Base-by-base conservation (phyloP, 306 rosid genomes). In the Quercus parvula region DNA sequence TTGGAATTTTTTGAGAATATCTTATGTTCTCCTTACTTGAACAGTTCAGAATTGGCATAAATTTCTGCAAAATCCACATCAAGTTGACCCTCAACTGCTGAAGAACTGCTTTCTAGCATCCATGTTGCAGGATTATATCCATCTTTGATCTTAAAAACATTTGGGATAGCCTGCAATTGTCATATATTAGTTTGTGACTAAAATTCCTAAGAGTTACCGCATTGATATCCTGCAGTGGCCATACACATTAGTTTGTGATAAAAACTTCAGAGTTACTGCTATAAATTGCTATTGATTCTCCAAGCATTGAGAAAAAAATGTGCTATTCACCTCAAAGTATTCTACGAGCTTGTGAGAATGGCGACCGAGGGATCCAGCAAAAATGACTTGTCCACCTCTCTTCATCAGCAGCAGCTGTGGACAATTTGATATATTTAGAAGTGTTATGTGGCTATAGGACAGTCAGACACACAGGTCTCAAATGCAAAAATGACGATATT, bases 331-430 rank as follows among this genome's bases (percentile, higher is more conserved):
- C 81, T 88, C 88, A 77, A 88, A 88, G 84, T 88, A 86, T 55
- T 79, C 81, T 58, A 84, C 52, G 8, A 88, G 84, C 70, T 82
- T 88, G 20, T 61, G 83, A 71, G 91, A 86, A 59, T 86, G 79
- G 56, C 17, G 82, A 71, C 88, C 86, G 12, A 88, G 81, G 31
- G 88, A 85, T 54, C 89, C 91, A 46, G 77, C 77, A 66, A 81
- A 88, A 77, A 86, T 80, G 73, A 88, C 62, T 77, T 84, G 85
- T 76, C 91, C 91, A 74, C 88, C 91, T 82, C 85, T 79, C 82
- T 79, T 88, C 91, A 86, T 88, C 77, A 88, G 59, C 78, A 88
- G 81, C 7, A 88, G 78, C 89, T 86, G 84, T 74, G 81, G 59
- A 67, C 18, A 81, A 79, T 11, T 73, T n/a, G 24, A 71, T 25